phyloP scores from a whole-genome alignment of 768 basidiomycete genomes.

The Leccinum incarnatum region DNA sequence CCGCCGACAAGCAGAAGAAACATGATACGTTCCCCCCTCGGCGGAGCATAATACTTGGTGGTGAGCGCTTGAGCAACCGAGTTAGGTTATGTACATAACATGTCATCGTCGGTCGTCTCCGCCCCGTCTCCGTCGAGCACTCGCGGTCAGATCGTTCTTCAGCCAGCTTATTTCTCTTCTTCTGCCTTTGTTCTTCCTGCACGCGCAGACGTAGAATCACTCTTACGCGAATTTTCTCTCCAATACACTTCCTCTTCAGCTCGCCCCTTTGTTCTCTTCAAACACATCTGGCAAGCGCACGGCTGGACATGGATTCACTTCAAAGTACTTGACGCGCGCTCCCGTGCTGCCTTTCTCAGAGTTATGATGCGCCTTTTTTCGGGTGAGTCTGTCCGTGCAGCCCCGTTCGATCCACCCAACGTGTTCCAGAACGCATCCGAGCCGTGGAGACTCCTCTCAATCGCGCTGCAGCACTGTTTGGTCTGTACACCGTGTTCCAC shows the following conservation, averaged over 20 bases:
- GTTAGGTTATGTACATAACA: background rate
- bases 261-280: constrained; percentile 69
- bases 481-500: constrained; percentile 63
- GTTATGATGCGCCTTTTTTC: constrained; percentile 62
- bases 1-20: constrained; percentile 64
- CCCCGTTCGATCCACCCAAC: background rate
- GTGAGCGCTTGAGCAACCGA: background rate
- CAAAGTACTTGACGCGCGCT: constrained; percentile 64
- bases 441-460: constrained; percentile 50
- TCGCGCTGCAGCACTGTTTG: constrained; percentile 64
- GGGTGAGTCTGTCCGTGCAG: constrained; percentile 42
- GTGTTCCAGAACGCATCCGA: constrained; percentile 48
- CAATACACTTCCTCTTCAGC: constrained; percentile 35
- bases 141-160: constrained; percentile 62
- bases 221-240: constrained; percentile 54
- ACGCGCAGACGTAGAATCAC: constrained; percentile 57
- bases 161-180: constrained; percentile 77
- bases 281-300: constrained; percentile 58
- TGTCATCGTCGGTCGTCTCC: constrained; percentile 32
- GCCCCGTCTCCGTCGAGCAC: constrained; percentile 53
- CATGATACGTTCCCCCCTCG: constrained; percentile 53
- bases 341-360: constrained; percentile 61
- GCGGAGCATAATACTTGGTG: constrained; percentile 37
- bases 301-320: constrained; percentile 80
- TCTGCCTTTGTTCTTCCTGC: constrained; percentile 65